Conservation (phyloP, 257 asterid species). For the Nicotiana undulata region DNA sequence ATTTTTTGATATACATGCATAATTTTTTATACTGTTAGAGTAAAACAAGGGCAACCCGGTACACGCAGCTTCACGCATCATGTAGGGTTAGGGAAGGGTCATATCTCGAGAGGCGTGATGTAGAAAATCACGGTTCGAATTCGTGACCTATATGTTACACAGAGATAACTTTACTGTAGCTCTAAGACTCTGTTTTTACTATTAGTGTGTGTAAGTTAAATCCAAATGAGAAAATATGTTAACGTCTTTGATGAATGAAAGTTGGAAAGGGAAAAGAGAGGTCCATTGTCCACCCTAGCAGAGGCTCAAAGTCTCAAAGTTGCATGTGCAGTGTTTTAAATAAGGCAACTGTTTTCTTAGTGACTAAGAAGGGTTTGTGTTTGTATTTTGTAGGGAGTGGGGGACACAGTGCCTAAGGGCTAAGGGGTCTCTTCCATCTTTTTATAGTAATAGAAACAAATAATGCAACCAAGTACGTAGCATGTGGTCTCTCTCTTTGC, state of each 20-base stretch:
- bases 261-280: neutral
- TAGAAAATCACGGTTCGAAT: no score
- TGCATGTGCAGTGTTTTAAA: constrained; percentile 28
- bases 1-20: no score
- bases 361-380: neutral
- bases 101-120: no score
- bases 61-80: no score
- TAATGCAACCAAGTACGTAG: neutral
- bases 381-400: neutral
- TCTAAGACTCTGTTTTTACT: neutral
- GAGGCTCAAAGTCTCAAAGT: neutral
- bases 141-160: no score
- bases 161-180: no score
- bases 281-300: constrained; percentile 6
- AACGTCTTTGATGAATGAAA: neutral
- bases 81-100: no score
- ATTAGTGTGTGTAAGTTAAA: no score
- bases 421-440: constrained; percentile 8
- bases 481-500: constrained; percentile 4
- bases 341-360: constrained; percentile 2
- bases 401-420: constrained; percentile 9
- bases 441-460: neutral
- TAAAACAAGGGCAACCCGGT: no score
- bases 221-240: neutral
- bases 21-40: no score